These are phyloP conservation scores for Colletotrichum paranaense DNA, from an alignment of 2,329 filamentous ascomycete genomes.

Conservation along the genomic window DNA sequence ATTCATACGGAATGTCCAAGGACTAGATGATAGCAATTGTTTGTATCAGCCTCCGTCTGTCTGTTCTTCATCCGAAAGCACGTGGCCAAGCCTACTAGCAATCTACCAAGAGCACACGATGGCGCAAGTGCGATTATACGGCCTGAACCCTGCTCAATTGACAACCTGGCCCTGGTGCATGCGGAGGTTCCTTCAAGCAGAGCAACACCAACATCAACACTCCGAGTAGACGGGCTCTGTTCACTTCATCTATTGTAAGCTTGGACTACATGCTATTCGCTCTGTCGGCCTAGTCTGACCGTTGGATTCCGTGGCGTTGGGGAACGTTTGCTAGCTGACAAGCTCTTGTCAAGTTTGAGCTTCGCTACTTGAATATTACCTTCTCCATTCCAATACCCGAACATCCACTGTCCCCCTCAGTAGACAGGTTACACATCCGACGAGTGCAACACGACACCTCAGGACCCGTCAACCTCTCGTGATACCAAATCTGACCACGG, in stretches of 20 bases:
- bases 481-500: not conserved
- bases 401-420: not conserved
- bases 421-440: not conserved
- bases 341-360: not conserved
- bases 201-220: not conserved
- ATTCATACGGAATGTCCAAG: not conserved
- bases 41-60: not conserved
- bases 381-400: not conserved
- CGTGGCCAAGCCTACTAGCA: not conserved
- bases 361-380: constrained; percentile 1
- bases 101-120: not conserved
- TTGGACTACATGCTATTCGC: not conserved
- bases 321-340: not conserved
- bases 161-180: not conserved
- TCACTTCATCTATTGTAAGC: not conserved
- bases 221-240: not conserved
- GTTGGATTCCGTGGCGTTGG: not conserved
- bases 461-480: not conserved
- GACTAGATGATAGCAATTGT: not conserved
- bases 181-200: not conserved
- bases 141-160: not conserved
- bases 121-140: not conserved
- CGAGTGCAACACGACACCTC: not conserved
- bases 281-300: not conserved
- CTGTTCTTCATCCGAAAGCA: not conserved